phyloP scores from a whole-genome alignment of 805 yeast genomes.

The Wickerhamomyces ciferrii region DNA sequence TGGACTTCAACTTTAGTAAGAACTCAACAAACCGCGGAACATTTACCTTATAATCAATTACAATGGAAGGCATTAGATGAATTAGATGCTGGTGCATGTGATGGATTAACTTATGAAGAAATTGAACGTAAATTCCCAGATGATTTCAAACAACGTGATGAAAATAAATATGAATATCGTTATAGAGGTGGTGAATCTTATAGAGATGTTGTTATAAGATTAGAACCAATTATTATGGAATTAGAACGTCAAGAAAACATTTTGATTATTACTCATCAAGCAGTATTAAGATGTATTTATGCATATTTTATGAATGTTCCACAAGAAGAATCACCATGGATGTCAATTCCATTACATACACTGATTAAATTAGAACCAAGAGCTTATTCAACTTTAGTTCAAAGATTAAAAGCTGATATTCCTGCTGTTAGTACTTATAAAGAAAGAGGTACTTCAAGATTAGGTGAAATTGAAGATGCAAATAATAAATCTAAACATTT shows the following conservation, averaged over 20 bases:
- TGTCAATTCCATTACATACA: slow-evolving; percentile 96
- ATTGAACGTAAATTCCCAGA: slow-evolving; percentile 83
- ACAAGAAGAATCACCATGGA: slow-evolving; percentile 97
- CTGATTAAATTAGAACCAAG: slow-evolving; percentile 92
- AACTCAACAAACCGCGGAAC: slow-evolving; percentile 89
- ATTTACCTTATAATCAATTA: slow-evolving; percentile 73
- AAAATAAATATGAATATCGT: slow-evolving; percentile 90
- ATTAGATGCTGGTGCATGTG: slow-evolving; percentile 96
- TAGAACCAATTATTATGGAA: slow-evolving; percentile 98
- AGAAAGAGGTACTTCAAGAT: slow-evolving; percentile 75
- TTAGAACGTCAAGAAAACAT: slow-evolving; percentile 95
- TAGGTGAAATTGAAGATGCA: slow-evolving; percentile 30
- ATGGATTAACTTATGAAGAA: slow-evolving; percentile 94
- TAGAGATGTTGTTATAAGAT: slow-evolving; percentile 87
- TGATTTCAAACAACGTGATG: slow-evolving; percentile 94
- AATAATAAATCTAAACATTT: slow-evolving; percentile 18
- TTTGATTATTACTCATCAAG: slow-evolving; percentile 94
- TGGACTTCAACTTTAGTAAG: slow-evolving; percentile 94
- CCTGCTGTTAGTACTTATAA: slow-evolving; percentile 98
- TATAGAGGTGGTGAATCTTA: slow-evolving; percentile 97
- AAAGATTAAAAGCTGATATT: slow-evolving; percentile 88
- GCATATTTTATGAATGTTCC: slow-evolving; percentile 99
- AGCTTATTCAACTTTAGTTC: slow-evolving; percentile 84
- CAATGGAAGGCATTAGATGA: slow-evolving; percentile 98
- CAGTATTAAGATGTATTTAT: slow-evolving; percentile 91